phyloP scores from a whole-genome alignment of 139 green algal species.

The Bryopsis sp. region DNA sequence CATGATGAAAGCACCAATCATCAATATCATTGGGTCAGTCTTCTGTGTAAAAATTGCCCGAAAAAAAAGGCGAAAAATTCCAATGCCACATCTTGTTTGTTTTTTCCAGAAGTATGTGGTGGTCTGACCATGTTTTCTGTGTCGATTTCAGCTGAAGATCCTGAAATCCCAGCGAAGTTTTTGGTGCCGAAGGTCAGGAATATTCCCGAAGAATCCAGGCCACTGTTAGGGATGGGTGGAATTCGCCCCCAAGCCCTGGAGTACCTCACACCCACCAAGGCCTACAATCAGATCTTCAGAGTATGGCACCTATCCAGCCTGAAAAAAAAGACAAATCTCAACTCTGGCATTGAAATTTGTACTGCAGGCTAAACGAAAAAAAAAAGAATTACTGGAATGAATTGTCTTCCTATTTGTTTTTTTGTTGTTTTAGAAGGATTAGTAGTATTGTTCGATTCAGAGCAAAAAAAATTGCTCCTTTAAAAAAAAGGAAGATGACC shows the following conservation, averaged over 20 bases:
- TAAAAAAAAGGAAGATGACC: too few species aligned
- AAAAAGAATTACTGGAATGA: too few species aligned
- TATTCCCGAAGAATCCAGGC: slow-evolving; percentile 32
- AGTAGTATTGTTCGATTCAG: too few species aligned
- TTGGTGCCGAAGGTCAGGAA: slow-evolving; percentile 74
- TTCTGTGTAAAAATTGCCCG: too few species aligned
- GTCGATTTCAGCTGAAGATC: slow-evolving; percentile 5
- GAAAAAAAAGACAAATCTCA: too few species aligned
- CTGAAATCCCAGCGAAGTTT: slow-evolving; percentile 28
- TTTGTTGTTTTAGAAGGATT: too few species aligned
- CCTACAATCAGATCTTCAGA: slow-evolving; percentile 68
- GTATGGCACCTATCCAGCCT: slow-evolving; percentile 24
- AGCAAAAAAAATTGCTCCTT: too few species aligned
- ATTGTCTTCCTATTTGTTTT: too few species aligned
- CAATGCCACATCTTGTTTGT: background rate
- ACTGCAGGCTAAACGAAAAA: too few species aligned
- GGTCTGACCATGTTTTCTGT: background rate
- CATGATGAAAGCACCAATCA: background rate
- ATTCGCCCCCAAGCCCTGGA: slow-evolving; percentile 36
- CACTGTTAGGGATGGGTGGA: background rate
- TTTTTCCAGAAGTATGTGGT: slow-evolving; percentile 7
- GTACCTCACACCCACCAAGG: slow-evolving; percentile 74
- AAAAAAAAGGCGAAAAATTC: too few species aligned
- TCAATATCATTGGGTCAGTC: background rate
- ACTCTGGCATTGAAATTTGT: too few species aligned